These are phyloP conservation scores for Mycena galericulata DNA, from an alignment of 768 basidiomycete genomes.

Conservation along the genomic window DNA sequence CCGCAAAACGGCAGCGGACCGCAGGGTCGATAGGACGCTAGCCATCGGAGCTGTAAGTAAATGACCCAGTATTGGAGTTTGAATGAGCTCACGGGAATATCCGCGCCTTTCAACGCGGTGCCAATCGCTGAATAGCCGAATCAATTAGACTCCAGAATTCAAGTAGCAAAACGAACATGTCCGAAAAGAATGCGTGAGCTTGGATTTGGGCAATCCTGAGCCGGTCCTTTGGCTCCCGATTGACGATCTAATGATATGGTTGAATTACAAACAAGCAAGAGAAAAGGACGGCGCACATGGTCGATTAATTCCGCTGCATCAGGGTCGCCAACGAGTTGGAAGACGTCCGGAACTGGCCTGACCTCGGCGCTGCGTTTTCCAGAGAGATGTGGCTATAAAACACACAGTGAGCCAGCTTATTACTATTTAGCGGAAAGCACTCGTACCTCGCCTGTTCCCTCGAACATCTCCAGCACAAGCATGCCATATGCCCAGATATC, in stretches of 20 bases:
- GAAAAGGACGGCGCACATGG: not conserved
- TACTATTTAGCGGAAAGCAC: not conserved
- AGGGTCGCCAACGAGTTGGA: not conserved
- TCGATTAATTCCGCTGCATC: slow-evolving; percentile 7
- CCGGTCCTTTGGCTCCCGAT: not conserved
- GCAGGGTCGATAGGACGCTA: not conserved
- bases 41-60: too few relatives aligned
- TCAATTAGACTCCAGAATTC: not conserved
- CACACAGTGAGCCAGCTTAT: not conserved
- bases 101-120: not conserved
- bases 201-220: not conserved
- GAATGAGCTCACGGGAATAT: not conserved
- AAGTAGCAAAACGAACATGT: not conserved
- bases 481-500: slow-evolving; percentile 31
- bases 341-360: not conserved
- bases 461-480: slow-evolving; percentile 30
- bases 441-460: slow-evolving; percentile 15
- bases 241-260: not conserved
- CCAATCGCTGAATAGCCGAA: not conserved
- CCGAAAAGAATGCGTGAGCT: not conserved
- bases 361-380: not conserved
- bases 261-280: not conserved
- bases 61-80: not conserved
- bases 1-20: not conserved
- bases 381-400: not conserved